Evolutionary conservation across 148 eudicot species (phyloP), one percentile per base, ranked within the genome.

Genomic region (Rhododendron williamsianum): DNA sequence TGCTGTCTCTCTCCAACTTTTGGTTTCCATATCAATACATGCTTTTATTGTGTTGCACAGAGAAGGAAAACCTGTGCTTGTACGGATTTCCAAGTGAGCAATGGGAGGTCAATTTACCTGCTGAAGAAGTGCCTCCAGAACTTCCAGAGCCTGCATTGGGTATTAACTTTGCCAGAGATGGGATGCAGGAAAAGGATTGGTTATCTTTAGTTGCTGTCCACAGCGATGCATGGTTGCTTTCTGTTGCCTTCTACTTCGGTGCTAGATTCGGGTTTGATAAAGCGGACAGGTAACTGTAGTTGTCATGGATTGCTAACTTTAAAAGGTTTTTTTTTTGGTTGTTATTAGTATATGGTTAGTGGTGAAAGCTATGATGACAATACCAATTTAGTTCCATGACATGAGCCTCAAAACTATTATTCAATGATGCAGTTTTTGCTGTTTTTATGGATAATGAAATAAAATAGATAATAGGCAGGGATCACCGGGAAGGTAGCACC

Each of bases 101-200:
- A 19, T 95, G 98, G 98, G 98, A 95, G 91, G 98, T 95, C 84
- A 94, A 91, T 89, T 87, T 94, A 84, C 98, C 98, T 86, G 98
- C 98, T 81, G 96, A 94, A 85, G 98, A 94, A 89, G 98, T 94
- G 76, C 98, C 98, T 49, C 98, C 98, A 51, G 98, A 94, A 89
- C 93, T 95, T 73, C 98, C 98, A 3, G 98, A 94, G 88, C 98
- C 98, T 85, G 98, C 96, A 78, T 82, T 95, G 90, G 98, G 98
- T 83, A 95, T 95, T 76, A 95, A 95, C 88, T 94, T 95, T 92
- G 98, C 98, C 49, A 90, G 98, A 87, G 96, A 94, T 87, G 98
- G 98, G 73, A 95, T 95, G 98, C 93, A 91, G 83, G 95, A 93
- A 73, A 93, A 91, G 86, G 98, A 95, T 86, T 95, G 98, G 98